Base-by-base conservation (phyloP, 2,329 filamentous ascomycete genomes). In the Aschersonia sp. region DNA sequence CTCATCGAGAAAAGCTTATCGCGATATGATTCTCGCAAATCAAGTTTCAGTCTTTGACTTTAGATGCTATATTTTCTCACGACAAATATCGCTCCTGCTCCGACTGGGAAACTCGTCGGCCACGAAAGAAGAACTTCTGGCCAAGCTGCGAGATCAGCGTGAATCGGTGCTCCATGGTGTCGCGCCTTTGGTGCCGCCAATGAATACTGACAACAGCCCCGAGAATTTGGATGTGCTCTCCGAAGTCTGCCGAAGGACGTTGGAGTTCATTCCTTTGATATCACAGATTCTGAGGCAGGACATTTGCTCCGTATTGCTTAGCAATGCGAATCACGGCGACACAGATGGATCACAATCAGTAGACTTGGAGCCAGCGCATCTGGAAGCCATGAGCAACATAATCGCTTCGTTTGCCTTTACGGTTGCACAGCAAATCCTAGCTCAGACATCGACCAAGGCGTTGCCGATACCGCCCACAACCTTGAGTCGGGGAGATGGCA, bases 21-120 rank as follows among this genome's bases (percentile, higher is more conserved):
- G 90, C 46, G 87, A 94, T 49, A 79, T 94, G 56, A 98, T 98
- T 45, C 71, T 98, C 40, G 83, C 86, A 11, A 98, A 94, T 66
- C 86, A 95, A 54, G 94, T 98, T 37, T 98, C 92, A 0, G 73
- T 95, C 3, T 95, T 97, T 59, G 92, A 98, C 62, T 97, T 98
- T 61, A 76, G 87, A 45, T 87, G 84, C 55, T 98, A 98, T 61
- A 81, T 98, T 10, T 98, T 97, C 62, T 81, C 87, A 4, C 78
- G 92, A 30, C 90, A 98, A 57, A 79, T 95, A 52, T 77, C 84
- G 3, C 67, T 98, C 1, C 72, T 97, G 1, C 71, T 95, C 10
- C 78, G 89, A 5, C 74, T 94, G 1, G 88, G 85, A n/a, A 92
- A 90, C 58, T 77, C 77, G 0, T 76, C 67, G 63, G 79, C 76